Conservation (phyloP, 1,139 yeast species). For the Chernovozyma sophiae-reginae region DNA sequence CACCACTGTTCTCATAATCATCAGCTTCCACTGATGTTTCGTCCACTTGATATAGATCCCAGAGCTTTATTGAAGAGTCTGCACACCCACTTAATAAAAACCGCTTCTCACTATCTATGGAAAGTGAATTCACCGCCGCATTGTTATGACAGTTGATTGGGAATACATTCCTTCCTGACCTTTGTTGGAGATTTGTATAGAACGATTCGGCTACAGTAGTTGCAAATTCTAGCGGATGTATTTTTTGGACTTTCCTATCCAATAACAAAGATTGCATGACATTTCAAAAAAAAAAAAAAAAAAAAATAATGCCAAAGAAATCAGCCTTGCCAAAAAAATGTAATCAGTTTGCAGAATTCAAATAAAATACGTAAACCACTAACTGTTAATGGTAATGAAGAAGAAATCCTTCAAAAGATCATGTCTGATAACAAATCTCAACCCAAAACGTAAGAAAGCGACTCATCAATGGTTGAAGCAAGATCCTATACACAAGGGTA, state of each 20-base stretch:
- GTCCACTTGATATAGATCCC: constrained; percentile 37
- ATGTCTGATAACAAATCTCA: too few relatives aligned
- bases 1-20: constrained; percentile 10
- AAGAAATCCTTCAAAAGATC: too few relatives aligned
- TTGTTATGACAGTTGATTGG: constrained; percentile 36
- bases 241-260: constrained; percentile 28
- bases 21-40: constrained; percentile 9
- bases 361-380: too few relatives aligned
- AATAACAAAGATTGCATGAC: constrained; percentile 40
- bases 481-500: too few relatives aligned
- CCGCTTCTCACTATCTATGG: constrained; percentile 54
- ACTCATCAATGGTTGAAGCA: too few relatives aligned
- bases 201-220: constrained; percentile 38
- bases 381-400: too few relatives aligned
- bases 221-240: constrained; percentile 33
- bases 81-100: constrained; percentile 71
- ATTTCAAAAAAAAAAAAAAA: too few relatives aligned
- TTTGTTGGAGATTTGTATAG: constrained; percentile 27
- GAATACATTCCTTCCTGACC: constrained; percentile 25
- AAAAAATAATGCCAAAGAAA: too few relatives aligned
- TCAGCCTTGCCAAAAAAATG: too few relatives aligned
- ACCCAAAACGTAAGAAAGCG: too few relatives aligned
- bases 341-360: too few relatives aligned
- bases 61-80: constrained; percentile 65
- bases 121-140: constrained; percentile 61